phyloP scores from a whole-genome alignment of 1,284 basidiomycete species.

The Lentinus polychrous region DNA sequence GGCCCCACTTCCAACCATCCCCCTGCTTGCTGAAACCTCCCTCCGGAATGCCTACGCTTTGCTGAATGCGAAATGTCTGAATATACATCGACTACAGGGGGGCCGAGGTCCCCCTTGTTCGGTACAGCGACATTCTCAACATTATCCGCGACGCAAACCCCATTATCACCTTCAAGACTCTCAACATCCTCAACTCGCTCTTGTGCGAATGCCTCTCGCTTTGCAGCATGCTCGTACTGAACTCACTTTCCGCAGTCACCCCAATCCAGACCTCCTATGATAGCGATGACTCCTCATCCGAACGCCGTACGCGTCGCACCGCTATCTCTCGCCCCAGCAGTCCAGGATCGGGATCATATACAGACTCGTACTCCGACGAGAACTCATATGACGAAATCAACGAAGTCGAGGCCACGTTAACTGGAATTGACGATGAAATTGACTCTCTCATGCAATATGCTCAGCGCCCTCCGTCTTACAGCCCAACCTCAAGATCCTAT shows the following conservation, averaged over 20 bases:
- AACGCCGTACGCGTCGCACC: conserved; percentile 33
- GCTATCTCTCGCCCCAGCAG: conserved; percentile 29
- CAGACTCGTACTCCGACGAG: conserved; percentile 25
- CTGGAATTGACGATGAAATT: conserved; percentile 56
- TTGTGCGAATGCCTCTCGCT: conserved; percentile 10
- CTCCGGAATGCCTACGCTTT: neutral
- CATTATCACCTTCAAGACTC: conserved; percentile 37
- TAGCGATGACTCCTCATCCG: conserved; percentile 31
- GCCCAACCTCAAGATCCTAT: conserved; percentile 11
- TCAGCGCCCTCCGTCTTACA: conserved; percentile 16
- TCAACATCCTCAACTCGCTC: conserved; percentile 25
- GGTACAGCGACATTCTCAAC: conserved; percentile 46
- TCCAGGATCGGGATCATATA: conserved; percentile 17
- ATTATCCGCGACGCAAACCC: conserved; percentile 34
- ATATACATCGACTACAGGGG: conserved; percentile 27
- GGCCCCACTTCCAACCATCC: neutral
- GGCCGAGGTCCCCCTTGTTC: conserved; percentile 38
- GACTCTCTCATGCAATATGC: conserved; percentile 32
- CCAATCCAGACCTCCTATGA: conserved; percentile 31
- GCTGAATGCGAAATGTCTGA: conserved; percentile 15
- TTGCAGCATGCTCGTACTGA: neutral
- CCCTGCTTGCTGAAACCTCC: too few species aligned
- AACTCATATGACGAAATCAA: conserved; percentile 41
- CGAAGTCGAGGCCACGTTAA: conserved; percentile 64
- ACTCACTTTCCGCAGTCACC: conserved; percentile 17